Evolutionary conservation across 169 alveolate genomes (phyloP).

Genomic region (Eimeria maxima): DNA sequence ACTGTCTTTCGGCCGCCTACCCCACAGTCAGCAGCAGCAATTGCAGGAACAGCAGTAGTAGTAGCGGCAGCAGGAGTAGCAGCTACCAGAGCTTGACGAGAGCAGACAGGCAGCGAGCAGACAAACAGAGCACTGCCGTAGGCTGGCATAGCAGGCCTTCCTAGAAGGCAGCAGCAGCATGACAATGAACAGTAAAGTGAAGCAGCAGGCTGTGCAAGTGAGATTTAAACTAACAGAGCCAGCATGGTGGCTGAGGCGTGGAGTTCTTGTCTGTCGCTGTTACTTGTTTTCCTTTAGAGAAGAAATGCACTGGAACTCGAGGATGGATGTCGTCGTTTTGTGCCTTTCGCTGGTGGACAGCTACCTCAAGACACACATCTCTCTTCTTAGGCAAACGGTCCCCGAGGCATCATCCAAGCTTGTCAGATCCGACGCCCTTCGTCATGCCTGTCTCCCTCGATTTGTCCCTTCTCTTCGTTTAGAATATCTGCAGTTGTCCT

Average conservation of each 20-base stretch:
- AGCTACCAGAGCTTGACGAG: not conserved
- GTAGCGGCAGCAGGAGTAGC: not conserved
- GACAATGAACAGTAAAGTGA: not conserved
- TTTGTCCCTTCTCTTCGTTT: not conserved
- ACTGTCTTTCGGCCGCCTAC: slow-evolving; percentile 51
- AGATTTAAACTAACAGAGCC: not conserved
- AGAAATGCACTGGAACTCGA: slow-evolving; percentile 7
- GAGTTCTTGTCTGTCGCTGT: not conserved
- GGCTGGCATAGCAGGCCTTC: not conserved
- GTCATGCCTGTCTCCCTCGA: not conserved
- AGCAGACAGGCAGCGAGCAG: not conserved
- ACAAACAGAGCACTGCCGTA: not conserved
- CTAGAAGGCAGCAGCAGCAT: not conserved
- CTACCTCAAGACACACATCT: not conserved
- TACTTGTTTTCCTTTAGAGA: slow-evolving; percentile 18
- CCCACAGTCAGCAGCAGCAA: slow-evolving; percentile 41
- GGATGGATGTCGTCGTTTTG: not conserved
- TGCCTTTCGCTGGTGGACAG: slow-evolving; percentile 24
- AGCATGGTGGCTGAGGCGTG: not conserved
- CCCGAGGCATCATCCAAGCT: slow-evolving; percentile 9
- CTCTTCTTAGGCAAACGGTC: not conserved
- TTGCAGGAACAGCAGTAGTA: not conserved
- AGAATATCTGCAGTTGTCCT: not conserved
- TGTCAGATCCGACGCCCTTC: not conserved
- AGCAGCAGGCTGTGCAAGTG: not conserved